Base-by-base conservation (phyloP, 768 basidiomycete genomes). In the Amanita fuliginea region DNA sequence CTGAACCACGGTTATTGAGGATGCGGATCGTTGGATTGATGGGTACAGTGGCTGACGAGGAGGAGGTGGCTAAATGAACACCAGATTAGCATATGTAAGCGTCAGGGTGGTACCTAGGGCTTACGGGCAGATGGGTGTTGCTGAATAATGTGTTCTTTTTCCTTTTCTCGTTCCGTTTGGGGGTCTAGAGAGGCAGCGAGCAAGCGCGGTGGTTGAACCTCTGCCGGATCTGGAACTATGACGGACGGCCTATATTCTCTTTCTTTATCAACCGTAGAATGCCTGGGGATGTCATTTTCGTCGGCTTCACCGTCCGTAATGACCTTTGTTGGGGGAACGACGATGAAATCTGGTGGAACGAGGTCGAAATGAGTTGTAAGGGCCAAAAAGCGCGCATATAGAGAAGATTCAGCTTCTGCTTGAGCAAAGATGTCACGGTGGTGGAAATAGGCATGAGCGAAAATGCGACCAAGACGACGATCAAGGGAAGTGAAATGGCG, bases 371-470 rank as follows among this genome's bases (percentile, higher is more conserved):
- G 79, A 52, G 75, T 72, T 6, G 86, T 85, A 51, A 95, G 77
- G 9, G 83, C 83, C 49, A 93, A 76, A 71, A 95, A 95, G 57
- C 93, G 84, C 32, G 85, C 83, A 60, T 95, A 94, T 2, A 96
- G 72, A 0, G 86, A 86, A 6, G 86, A 90, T 65, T 96, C 93
- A 5, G 81, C 88, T 67, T 94, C 91, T 26, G 85, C 85, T 61
- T 89, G 86, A 56, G 89, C 85, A 62, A 95, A 95, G 0, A 80
- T 80, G 61, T 93, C 92, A 54, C 89, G 83, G 64, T 95, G 92
- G 62, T 92, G 90, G 68, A 85, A 94, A 71, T 92, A 97, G 1
- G 93, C 92, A 64, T 99, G 95, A 0, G 90, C 89, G 60, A 99
- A 97, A 54, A 97, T 93, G 33, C 95, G 81, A 1, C 92, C 92